Conservation (phyloP, 2,329 filamentous ascomycete species). For the Magnaporthiopsis rhizophila region DNA sequence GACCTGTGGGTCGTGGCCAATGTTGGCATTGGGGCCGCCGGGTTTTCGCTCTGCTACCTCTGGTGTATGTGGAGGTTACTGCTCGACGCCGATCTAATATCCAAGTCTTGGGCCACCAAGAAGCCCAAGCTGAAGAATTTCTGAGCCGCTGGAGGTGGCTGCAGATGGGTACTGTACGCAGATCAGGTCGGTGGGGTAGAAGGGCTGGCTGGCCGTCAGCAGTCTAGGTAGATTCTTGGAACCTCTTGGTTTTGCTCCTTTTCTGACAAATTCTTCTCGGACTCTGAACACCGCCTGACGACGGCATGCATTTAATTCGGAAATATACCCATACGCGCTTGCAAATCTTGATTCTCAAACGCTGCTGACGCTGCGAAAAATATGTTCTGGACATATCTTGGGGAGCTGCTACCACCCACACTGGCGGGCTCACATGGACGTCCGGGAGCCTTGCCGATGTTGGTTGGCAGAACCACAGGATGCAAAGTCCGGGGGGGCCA, state of each 20-base stretch:
- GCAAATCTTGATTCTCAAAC: not conserved
- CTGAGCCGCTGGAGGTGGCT: not conserved
- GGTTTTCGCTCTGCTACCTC: conserved; percentile 79
- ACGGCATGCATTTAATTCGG: not conserved
- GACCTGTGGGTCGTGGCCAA: conserved; percentile 94
- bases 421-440: too few species aligned
- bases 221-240: not conserved
- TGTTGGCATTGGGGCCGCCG: conserved; percentile 74
- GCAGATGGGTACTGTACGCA: not conserved
- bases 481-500: not conserved
- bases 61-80: conserved; percentile 76
- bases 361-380: too few species aligned
- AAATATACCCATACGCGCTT: not conserved
- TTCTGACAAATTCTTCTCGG: not conserved
- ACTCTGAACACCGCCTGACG: too few species aligned
- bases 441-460: not conserved
- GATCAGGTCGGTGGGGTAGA: not conserved
- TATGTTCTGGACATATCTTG: not conserved
- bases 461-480: not conserved
- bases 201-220: not conserved
- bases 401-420: not conserved
- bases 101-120: conserved; percentile 19
- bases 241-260: not conserved
- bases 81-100: conserved; percentile 47
- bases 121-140: conserved; percentile 26